Evolutionary conservation across 2,329 filamentous ascomycete genomes (phyloP).

Genomic region (Penicillium sp.): DNA sequence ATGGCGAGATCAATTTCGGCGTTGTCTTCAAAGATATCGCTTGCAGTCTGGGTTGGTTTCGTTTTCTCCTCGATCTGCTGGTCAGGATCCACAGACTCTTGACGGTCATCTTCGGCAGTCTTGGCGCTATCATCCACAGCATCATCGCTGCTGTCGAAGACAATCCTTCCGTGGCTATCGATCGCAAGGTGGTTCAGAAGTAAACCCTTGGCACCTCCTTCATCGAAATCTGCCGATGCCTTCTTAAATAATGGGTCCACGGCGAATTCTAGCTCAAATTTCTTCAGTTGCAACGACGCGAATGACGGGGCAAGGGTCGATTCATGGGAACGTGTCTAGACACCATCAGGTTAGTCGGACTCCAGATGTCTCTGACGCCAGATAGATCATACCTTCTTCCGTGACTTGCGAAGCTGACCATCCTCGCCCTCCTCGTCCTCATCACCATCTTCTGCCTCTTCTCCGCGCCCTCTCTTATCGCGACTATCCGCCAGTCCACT

Average conservation of each 20-base stretch:
- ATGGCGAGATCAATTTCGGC: constrained; percentile 75
- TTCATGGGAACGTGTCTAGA: constrained; percentile 72
- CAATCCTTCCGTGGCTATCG: constrained; percentile 84
- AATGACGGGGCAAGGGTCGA: constrained; percentile 91
- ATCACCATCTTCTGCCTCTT: constrained; percentile 62
- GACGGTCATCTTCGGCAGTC: constrained; percentile 35
- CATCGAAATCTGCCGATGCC: constrained; percentile 95
- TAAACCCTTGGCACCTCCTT: constrained; percentile 93
- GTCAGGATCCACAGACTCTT: constrained; percentile 48
- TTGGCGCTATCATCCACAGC: constrained; percentile 53
- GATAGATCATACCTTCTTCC: constrained; percentile 62
- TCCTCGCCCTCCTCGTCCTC: constrained; percentile 60
- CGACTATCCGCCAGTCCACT: constrained; percentile 80
- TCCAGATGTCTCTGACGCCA: background rate
- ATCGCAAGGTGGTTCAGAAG: constrained; percentile 96
- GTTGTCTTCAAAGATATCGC: constrained; percentile 48
- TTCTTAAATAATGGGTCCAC: constrained; percentile 99
- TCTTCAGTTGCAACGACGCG: constrained; percentile 85
- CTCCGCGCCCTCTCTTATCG: constrained; percentile 67
- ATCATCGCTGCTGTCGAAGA: constrained; percentile 98
- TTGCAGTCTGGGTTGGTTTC: constrained; percentile 31
- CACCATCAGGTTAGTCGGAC: constrained; percentile 21
- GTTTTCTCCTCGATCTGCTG: constrained; percentile 48
- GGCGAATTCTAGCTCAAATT: constrained; percentile 93
- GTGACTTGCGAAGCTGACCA: constrained; percentile 53